Base-by-base conservation (phyloP, 2,329 filamentous ascomycete genomes). In the Microcyclospora tardicrescens region DNA sequence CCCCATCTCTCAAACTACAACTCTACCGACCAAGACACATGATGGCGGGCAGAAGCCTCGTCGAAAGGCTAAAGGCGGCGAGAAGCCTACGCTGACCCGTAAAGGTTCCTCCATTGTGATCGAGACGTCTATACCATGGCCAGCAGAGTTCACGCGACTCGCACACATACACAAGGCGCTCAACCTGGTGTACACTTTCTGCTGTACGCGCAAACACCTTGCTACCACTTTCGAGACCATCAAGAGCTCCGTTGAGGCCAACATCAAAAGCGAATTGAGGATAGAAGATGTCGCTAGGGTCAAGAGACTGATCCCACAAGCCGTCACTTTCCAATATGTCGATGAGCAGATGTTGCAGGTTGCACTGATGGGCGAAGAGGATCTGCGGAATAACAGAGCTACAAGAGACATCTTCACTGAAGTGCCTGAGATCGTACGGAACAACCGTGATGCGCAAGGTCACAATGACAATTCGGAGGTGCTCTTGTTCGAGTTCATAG, bases 111-210 rank as follows among this genome's bases (percentile, higher is more conserved):
- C 69, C 2, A 65, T 59, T 6, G 43, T 69, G 0, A 61, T 73
- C n/a, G 68, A 73, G 46, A 61, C 67, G 1, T 57, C 67, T 2
- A 65, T 71, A 36, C 70, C 72, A 32, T 95, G 89, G 86, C 86
- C 87, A 1, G 69, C 75, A 1, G 67, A 72, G 34, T 84, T 96
- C 59, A 79, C 75, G 40, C 66, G 69, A 32, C 69, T 96, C 8
- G 77, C 81, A 16, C 78, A 79, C 57, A 82, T 79, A 0, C 83
- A 96, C 57, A 75, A 78, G 43, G 89, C 91, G 1, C 64, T 98
- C 43, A 98, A 94, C 51, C 65, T 96, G 2, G 85, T 96, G 1
- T 94, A 85, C 52, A 96, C 91, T 0, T 96, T 98, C 56, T 93
- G 85, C 64, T 91, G 79, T 56, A 89, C 89, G 1, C 78, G 91